Base-by-base conservation (phyloP, 306 rosid genomes). In the Myrica gale region DNA sequence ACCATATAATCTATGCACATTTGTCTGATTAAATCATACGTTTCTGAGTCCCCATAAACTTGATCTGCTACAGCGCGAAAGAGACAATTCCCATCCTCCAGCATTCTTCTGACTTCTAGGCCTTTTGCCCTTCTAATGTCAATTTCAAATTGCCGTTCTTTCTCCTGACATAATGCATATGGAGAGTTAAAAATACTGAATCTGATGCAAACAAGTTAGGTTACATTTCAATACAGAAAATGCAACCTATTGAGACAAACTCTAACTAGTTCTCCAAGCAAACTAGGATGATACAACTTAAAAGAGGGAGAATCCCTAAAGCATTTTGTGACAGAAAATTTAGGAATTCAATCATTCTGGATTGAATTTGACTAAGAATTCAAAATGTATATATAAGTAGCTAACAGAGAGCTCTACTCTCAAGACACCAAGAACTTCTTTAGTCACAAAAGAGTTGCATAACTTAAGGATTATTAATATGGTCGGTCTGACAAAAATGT, bases 1-100 rank as follows among this genome's bases (percentile, higher is more conserved):
- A 95, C 97, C 97, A 95, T 95, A 83, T 92, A 95, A 76, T 90
- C 96, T 16, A 95, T 90, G 85, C 97, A 89, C 97, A 90, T 85
- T 81, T 90, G 97, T 71, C 99, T 87, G 80, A 85, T 84, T 84
- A 88, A 69, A 82, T 95, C 99, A 79, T 83, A 90, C 1, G 13
- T 45, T 70, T 95, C 99, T 44, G 89, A 87, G 70, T 95, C 99
- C 82, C 99, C 99, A 76, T 95, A 95, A 72, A 95, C 99, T 81
- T 90, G 99, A 82, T 95, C 97, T 48, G 92, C 97, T 83, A 95
- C 90, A 53, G 97, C 97, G 78, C 97, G 97, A 75, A 95, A 95
- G 77, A 95, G 99, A 79, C 99, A 95, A 83, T 95, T 95, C 51
- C 99, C 99, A 88, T 95, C 99, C 86, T 73, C 91, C 87, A 85